phyloP scores from a whole-genome alignment of 495 filamentous ascomycete genomes.

The Penicillium cosmopolitanum region DNA sequence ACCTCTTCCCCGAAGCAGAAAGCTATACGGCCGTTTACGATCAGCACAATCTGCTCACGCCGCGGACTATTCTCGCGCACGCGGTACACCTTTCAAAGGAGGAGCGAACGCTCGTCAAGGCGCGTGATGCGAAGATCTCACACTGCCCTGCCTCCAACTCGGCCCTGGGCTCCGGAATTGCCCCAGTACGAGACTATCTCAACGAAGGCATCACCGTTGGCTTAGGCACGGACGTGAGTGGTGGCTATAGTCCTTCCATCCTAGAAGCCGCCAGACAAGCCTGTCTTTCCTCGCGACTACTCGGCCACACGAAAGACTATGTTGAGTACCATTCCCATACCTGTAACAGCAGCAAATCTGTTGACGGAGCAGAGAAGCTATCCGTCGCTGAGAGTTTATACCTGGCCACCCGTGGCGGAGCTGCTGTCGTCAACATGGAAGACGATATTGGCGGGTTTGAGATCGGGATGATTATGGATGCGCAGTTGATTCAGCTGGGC shows the following conservation, averaged over 20 bases:
- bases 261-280: constrained; percentile 80
- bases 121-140: constrained; percentile 64
- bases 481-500: constrained; percentile 72
- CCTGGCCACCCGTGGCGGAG: constrained; percentile 86
- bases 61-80: constrained; percentile 83
- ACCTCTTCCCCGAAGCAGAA: constrained; percentile 66
- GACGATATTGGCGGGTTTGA: constrained; percentile 75
- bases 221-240: constrained; percentile 86
- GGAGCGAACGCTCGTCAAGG: constrained; percentile 65
- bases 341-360: constrained; percentile 42
- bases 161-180: constrained; percentile 73
- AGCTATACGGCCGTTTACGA: constrained; percentile 85
- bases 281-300: constrained; percentile 67
- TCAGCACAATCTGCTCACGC: constrained; percentile 63
- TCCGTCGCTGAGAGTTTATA: constrained; percentile 83
- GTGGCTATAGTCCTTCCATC: constrained; percentile 81
- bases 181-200: constrained; percentile 69
- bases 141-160: constrained; percentile 91
- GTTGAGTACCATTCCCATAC: constrained; percentile 68
- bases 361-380: constrained; percentile 54
- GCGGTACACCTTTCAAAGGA: constrained; percentile 70
- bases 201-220: constrained; percentile 77
- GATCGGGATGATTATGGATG: constrained; percentile 86
- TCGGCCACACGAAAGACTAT: constrained; percentile 45
- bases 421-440: constrained; percentile 71